Evolutionary conservation across 805 yeast species (phyloP), one percentile per base, ranked within the genome.

Genomic region (Wickerhamiella vanderwaltii): DNA sequence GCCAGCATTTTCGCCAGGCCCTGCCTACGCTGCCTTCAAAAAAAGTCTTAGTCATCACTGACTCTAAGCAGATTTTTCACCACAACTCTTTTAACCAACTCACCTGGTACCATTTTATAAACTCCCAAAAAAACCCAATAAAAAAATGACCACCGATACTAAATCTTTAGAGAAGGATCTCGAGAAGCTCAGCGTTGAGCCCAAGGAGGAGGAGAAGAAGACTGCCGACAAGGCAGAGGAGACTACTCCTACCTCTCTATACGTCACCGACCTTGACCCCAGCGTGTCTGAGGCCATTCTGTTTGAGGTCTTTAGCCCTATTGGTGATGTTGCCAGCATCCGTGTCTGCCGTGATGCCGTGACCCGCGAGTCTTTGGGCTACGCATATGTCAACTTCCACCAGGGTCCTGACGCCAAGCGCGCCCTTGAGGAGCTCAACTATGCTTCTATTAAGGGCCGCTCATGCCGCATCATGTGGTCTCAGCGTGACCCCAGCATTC

Each of bases 381-480:
- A 91, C 66, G 98, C 95, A 58, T 91, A 91, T 69, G 95, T 91
- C 59, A 91, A 91, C 80, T 91, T 71, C 79, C 86, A 79, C 70
- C 76, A 79, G 65, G 67, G 73, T 53, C 82, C 73, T 50, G 96
- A 91, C 60, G 97, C 95, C 61, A 86, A 79, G 69, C 78, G 73
- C 60, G 98, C 98, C 49, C 71, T 91, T 63, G 94, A 86, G 62
- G 91, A 85, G 67, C 76, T 91, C 67, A 91, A 88, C 84, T 91
- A 91, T 73, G 68, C 86, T 46, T 77, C 77, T 58, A 78, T 91
- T 69, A 87, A 87, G 66, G 96, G 95, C 60, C 84, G 80, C 60
- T 86, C 95, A 58, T 86, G 96, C 71, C 85, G 98, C 68, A 88
- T 91, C 71, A 91, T 91, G 97, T 86, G 97, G 96, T 86, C 96